phyloP scores from a whole-genome alignment of 352 stramenopile genomes.

The Halophytophthora polymorphica region DNA sequence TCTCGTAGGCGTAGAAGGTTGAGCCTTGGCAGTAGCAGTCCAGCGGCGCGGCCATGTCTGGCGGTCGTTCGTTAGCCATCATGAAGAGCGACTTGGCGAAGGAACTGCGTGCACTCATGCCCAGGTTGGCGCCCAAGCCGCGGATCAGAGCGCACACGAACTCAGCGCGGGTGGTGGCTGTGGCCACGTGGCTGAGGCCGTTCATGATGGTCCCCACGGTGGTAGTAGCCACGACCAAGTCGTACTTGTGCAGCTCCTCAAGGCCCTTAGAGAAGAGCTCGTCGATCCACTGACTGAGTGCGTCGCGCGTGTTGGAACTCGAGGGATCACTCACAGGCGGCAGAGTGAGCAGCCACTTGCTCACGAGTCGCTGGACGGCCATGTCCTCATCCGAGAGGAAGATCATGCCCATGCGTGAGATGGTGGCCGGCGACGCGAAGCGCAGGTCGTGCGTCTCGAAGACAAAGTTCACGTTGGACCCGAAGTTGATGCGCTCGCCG shows the following conservation, averaged over 20 bases:
- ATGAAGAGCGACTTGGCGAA: constrained; percentile 92
- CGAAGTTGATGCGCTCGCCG: constrained; percentile 95
- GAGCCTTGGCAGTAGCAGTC: constrained; percentile 86
- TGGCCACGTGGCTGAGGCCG: constrained; percentile 85
- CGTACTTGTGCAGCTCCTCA: constrained; percentile 84
- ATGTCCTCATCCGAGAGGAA: constrained; percentile 93
- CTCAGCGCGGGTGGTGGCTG: constrained; percentile 64
- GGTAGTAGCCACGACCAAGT: constrained; percentile 90
- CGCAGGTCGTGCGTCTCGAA: constrained; percentile 95
- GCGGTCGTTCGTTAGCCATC: constrained; percentile 89
- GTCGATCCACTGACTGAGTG: constrained; percentile 88
- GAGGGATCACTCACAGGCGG: constrained; percentile 13
- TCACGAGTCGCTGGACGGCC: constrained; percentile 70
- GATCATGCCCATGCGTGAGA: constrained; percentile 97
- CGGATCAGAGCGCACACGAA: constrained; percentile 92
- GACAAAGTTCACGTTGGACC: constrained; percentile 94
- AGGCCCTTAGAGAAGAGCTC: constrained; percentile 89
- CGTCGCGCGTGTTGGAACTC: constrained; percentile 31
- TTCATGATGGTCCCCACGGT: constrained; percentile 94
- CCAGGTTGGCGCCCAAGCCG: constrained; percentile 91
- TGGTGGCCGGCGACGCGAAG: constrained; percentile 94
- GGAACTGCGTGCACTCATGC: constrained; percentile 52
- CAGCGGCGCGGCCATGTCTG: constrained; percentile 81
- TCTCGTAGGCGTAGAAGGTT: constrained; percentile 71
- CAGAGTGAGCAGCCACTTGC: constrained; percentile 71